Percentiles rank a stretch among this genome's conserved stretches.
Evolutionary conservation across 2,329 filamentous ascomycete genomes (phyloP).

Genomic region (Sporothrix protearum): DNA sequence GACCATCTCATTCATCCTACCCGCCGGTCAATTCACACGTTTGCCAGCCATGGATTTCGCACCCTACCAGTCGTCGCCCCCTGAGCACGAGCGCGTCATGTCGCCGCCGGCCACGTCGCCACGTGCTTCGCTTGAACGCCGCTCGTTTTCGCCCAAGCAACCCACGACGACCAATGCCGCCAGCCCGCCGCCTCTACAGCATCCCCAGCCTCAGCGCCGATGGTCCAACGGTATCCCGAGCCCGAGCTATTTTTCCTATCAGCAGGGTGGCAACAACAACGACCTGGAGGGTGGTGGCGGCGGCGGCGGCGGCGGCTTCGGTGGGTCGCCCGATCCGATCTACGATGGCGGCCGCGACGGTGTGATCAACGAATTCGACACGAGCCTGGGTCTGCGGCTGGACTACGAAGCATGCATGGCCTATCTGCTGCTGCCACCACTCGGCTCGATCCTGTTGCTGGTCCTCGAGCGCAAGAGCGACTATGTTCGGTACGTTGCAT

Average conservation of each 20-base stretch:
- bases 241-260: constrained; percentile 34
- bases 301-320: constrained; percentile 28
- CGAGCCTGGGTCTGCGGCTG: constrained; percentile 78
- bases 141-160: constrained; percentile 50
- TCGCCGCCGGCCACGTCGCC: constrained; percentile 63
- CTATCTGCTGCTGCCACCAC: constrained; percentile 79
- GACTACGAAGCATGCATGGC: constrained; percentile 89
- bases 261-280: constrained; percentile 29
- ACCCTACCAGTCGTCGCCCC: constrained; percentile 89
- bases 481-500: constrained; percentile 71
- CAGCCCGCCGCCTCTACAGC: constrained; percentile 46
- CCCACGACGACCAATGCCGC: constrained; percentile 42
- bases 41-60: constrained; percentile 78
- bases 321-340: constrained; percentile 30
- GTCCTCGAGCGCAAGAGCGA: constrained; percentile 92
- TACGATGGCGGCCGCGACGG: constrained; percentile 49
- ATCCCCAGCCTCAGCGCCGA: constrained; percentile 56
- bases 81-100: constrained; percentile 75
- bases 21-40: background rate
- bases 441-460: constrained; percentile 79
- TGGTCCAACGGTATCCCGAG: constrained; percentile 47
- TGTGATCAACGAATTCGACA: constrained; percentile 77
- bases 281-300: constrained; percentile 29
- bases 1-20: background rate
- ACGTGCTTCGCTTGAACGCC: constrained; percentile 57